Base-by-base conservation (phyloP, 345 rosid species). In the Microthlaspi erraticum region DNA sequence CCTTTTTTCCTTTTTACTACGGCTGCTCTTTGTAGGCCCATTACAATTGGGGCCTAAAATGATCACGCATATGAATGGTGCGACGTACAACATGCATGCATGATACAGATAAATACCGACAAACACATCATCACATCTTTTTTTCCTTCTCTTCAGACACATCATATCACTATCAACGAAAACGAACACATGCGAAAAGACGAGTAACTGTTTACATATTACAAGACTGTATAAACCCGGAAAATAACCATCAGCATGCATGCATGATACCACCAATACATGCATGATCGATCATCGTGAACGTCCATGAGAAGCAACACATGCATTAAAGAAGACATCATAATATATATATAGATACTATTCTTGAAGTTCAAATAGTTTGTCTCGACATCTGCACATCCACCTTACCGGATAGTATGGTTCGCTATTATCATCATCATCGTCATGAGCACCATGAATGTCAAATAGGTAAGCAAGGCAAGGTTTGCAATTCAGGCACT, bases 361-460 rank as follows among this genome's bases (percentile, higher is more conserved):
- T 44, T 29, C 34, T 62, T 38, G 77, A 57, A 90, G 94, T 42
- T 71, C 78, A 66, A 77, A 90, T 68, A 85, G 51, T 71, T 72
- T 72, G 61, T 83, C 70, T 31, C 86, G 88, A 60, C 97, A 90
- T 78, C 65, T 81, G 80, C 94, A 88, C 69, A 84, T 80, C 94
- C 97, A 86, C 6, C 81, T 79, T 5, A 86, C 87, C 44, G 79
- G 97, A 78, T 90, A 90, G 68, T 86, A 90, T 33, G 66, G 67
- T 19, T 63, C 80, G 53, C 67, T 72, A n/a, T 78, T 78, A 17
- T 37, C 80, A 16, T 36, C 48, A 16, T 71, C 66, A 33, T 52
- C 68, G 61, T 43, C 44, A 57, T 14, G 81, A 70, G 37, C 36
- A 20, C 12, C 64, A 41, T 77, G 48, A 69, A 85, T 70, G 60